Percentiles rank a stretch among this genome's conserved stretches.
phyloP scores from a whole-genome alignment of 371 early-diverging fungal species.

The Amoeboaphelidium occidentale region DNA sequence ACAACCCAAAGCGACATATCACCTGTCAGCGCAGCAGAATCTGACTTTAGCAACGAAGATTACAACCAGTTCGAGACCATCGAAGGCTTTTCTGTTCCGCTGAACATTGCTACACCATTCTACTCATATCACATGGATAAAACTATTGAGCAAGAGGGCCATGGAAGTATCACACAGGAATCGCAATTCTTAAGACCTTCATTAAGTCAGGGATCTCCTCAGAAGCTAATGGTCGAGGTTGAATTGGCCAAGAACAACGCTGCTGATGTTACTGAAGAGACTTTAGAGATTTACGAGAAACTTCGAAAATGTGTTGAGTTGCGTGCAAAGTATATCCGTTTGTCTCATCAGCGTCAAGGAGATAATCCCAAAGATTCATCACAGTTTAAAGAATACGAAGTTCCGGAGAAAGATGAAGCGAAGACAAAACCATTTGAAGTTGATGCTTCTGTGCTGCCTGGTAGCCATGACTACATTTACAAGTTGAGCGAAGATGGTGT shows the following conservation, averaged over 20 bases:
- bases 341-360: slow-evolving; percentile 24
- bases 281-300: slow-evolving; percentile 13
- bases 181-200: too few relatives aligned
- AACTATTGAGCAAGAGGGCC: not conserved
- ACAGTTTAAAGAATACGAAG: slow-evolving; percentile 3
- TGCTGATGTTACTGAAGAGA: slow-evolving; percentile 15
- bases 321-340: slow-evolving; percentile 59
- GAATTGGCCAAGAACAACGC: not conserved
- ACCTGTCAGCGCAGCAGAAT: too few relatives aligned
- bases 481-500: slow-evolving; percentile 31
- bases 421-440: not conserved
- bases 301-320: slow-evolving; percentile 46
- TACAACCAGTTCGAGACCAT: not conserved
- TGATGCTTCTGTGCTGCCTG: slow-evolving; percentile 1
- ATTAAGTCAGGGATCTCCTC: too few relatives aligned
- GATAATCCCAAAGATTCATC: slow-evolving; percentile 60
- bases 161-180: too few relatives aligned
- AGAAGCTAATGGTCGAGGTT: too few relatives aligned
- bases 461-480: slow-evolving; percentile 9
- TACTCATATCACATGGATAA: not conserved
- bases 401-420: slow-evolving; percentile 4
- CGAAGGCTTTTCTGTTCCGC: not conserved
- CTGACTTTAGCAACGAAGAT: too few relatives aligned
- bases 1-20: too few relatives aligned
- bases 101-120: not conserved